phyloP scores from a whole-genome alignment of 768 basidiomycete genomes.

The Russula sp. region DNA sequence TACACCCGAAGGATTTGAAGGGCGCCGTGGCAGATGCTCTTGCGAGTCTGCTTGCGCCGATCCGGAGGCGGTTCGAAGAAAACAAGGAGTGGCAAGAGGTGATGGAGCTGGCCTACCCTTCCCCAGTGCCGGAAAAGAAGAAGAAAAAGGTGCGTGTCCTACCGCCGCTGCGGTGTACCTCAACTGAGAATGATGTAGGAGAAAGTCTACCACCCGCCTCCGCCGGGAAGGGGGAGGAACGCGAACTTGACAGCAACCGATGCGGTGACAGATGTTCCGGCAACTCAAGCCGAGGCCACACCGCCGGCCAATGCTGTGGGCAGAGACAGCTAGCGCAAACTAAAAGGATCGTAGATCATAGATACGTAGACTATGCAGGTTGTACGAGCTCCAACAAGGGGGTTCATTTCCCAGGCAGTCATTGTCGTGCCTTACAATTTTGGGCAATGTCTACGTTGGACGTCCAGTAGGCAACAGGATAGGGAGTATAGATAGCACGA shows the following conservation, averaged over 20 bases:
- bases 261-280: not conserved
- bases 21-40: constrained; percentile 66
- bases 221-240: constrained; percentile 71
- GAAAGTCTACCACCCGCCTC: constrained; percentile 79
- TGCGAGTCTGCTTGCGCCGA: constrained; percentile 68
- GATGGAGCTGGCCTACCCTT: constrained; percentile 79
- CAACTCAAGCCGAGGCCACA: not conserved
- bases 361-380: not conserved
- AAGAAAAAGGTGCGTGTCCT: constrained; percentile 48
- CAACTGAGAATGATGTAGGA: constrained; percentile 40
- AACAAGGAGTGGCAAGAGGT: constrained; percentile 77
- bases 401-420: not conserved
- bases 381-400: not conserved
- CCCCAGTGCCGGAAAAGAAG: constrained; percentile 56
- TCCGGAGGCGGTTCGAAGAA: constrained; percentile 69
- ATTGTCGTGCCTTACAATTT: not conserved
- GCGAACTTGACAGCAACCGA: constrained; percentile 28
- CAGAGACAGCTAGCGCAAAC: not conserved
- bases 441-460: not conserved
- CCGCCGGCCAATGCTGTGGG: not conserved
- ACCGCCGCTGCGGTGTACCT: not conserved
- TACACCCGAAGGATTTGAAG: constrained; percentile 93
- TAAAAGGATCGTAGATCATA: not conserved
- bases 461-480: not conserved
- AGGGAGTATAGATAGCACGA: not conserved